These are phyloP conservation scores for Aspergillus arachidicola DNA, from an alignment of 2,329 filamentous ascomycete genomes.

Conservation along the genomic window DNA sequence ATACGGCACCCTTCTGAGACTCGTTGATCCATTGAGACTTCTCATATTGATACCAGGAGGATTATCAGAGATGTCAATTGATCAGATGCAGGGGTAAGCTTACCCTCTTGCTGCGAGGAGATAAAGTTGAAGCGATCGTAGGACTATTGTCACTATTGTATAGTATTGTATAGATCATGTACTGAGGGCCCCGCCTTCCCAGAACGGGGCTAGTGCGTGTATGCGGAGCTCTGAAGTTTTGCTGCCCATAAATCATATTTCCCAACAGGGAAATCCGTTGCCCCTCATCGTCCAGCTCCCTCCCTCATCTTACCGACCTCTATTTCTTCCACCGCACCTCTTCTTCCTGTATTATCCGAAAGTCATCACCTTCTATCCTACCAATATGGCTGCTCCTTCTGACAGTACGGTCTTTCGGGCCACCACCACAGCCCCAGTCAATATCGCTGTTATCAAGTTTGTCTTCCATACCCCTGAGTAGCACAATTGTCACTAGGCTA, in stretches of 20 bases:
- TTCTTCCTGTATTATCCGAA: neutral
- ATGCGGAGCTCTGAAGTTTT: neutral
- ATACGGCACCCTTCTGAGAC: neutral
- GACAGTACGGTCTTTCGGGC: constrained; percentile 72
- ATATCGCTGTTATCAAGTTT: constrained; percentile 97
- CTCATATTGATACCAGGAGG: neutral
- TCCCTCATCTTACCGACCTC: neutral
- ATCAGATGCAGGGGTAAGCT: neutral
- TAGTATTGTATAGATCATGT: too few species aligned
- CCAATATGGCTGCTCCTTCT: constrained; percentile 37
- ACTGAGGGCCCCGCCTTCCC: neutral
- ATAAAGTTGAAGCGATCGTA: too few species aligned
- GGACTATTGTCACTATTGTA: too few species aligned
- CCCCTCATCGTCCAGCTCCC: constrained; percentile 3
- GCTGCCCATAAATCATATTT: constrained; percentile 8
- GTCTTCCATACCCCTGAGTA: constrained; percentile 20
- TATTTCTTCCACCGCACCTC: neutral
- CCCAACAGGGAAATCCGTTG: constrained; percentile 20
- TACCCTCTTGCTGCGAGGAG: too few species aligned
- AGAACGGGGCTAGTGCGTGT: neutral
- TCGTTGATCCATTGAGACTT: neutral
- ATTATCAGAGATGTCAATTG: neutral
- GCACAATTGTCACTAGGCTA: neutral
- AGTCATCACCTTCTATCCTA: neutral
- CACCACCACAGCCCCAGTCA: constrained; percentile 94